A percentile compares a stretch with the other conserved stretches of the same genome.
phyloP scores from a whole-genome alignment of 164 flowering plant species.

The Stephania yunnanensis region DNA sequence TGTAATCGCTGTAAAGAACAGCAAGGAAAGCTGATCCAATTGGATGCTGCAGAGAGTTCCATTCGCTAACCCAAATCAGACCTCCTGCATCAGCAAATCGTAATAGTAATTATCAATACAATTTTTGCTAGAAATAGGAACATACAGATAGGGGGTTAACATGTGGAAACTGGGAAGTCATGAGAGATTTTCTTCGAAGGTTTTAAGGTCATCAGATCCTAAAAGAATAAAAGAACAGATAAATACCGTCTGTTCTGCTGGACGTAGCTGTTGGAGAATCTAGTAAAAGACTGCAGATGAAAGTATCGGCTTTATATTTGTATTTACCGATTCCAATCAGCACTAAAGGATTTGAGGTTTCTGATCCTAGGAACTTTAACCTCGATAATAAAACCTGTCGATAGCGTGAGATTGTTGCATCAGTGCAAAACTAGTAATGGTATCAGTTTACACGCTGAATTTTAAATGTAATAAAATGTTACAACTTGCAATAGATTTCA shows the following conservation, averaged over 20 bases:
- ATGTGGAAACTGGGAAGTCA: too few relatives aligned
- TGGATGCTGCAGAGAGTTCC: conserved; percentile 85
- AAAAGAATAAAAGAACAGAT: background rate
- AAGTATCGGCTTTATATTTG: conserved; percentile 78
- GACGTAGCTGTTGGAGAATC: conserved; percentile 77
- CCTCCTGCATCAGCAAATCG: conserved; percentile 47
- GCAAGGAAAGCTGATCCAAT: conserved; percentile 89
- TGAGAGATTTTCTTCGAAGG: background rate
- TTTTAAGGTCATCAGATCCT: background rate
- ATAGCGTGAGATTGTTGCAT: conserved; percentile 13
- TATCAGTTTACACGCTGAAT: background rate
- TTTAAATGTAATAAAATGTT: background rate
- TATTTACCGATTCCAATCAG: conserved; percentile 47
- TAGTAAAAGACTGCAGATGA: conserved; percentile 85
- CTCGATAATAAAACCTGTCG: conserved; percentile 80
- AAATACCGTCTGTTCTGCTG: conserved; percentile 74
- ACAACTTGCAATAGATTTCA: background rate
- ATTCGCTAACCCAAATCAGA: conserved; percentile 73
- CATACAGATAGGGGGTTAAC: background rate
- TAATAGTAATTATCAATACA: background rate
- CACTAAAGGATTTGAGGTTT: conserved; percentile 31
- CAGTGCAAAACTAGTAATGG: background rate
- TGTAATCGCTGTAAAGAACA: conserved; percentile 82
- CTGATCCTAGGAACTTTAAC: conserved; percentile 53
- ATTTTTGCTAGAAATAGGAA: background rate